Base-by-base conservation (phyloP, 2,329 filamentous ascomycete species). In the Cladosporium sp. region DNA sequence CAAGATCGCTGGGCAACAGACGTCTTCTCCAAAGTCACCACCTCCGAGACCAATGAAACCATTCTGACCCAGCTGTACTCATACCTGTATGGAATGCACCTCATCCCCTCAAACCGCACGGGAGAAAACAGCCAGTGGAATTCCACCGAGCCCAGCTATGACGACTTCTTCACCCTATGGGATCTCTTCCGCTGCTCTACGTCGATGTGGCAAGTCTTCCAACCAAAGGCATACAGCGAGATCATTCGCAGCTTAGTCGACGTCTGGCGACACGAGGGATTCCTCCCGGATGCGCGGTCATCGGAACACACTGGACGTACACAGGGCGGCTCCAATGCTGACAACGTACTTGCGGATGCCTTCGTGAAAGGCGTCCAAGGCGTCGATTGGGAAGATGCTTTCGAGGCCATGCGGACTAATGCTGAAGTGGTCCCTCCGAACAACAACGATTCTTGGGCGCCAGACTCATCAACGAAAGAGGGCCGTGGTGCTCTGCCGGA, bases 101-200 rank as follows among this genome's bases (percentile, higher is more conserved):
- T 86, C 12, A 75, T 86, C 11, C 83, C 84, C 0, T 82, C 82
- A 0, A 85, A 87, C 60, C 79, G 82, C 56, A 87, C 83, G 0
- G 83, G 82, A 0, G 84, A 87, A 60, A 87, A 86, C 53, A 83
- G 83, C 0, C 64, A 72, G 1, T 87, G 84, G 84, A 62, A 67
- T 1, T 83, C 80, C 1, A 57, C 60, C 0, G 84, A 87, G 63
- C 84, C 84, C 1, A 86, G 86, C 60, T 87, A 85, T 57, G 80
- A 84, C 50, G 84, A 87, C 52, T 78, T 83, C n/a, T 86, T 85
- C 59, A 87, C 84, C 0, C 77, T 85, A n/a, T 88, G 85, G 84
- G 69, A 74, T 56, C 62, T 74, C 57, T 84, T 86, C 63, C 80
- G 84, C 20, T 86, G 81, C 60, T 78, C 79, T 1, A 85, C 80